Base-by-base conservation (phyloP, 805 yeast species). In the Hanseniaspora osmophila region DNA sequence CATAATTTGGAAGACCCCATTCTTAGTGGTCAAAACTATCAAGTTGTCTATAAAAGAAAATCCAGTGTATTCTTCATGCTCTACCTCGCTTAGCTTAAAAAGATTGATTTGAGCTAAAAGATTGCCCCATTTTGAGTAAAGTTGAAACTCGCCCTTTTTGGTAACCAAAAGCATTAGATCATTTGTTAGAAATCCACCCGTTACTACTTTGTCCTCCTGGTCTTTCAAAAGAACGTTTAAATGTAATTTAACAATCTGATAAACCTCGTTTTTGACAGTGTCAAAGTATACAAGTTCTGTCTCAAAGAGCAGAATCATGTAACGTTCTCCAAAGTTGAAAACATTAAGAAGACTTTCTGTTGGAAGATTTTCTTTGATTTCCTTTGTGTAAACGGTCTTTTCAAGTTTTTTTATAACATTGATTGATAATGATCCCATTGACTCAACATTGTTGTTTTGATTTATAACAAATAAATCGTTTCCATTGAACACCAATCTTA, bases 101-200 rank as follows among this genome's bases (percentile, higher is more conserved):
- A 61, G 11, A 27, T 45, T 37, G 10, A 45, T 41, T 27, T 45
- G 41, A 30, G 35, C 27, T 19, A 41, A 30, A 12, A 48, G 41
- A 40, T 61, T 61, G 4, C 65, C 65, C 45, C 50, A 53, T 29
- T 48, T 51, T 3, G 63, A 50, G 33, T 50, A 51, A 32, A 61
- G 44, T 37, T 54, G 51, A 5, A 61, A 33, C 22, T 40, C 40
- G 30, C 60, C 60, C 6, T 48, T 42, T 6, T 52, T 42, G 4
- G 59, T 54, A 17, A 61, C 45, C n/a, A 61, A 16, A 2, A 56
- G 16, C 7, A 57, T 32, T 1, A 51, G 38, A 17, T 53, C 52
- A 30, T 54, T 44, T 18, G 51, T 54, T 7, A 60, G 11, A 13
- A 40, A 44, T 1, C 52, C 52, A 27, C 59, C 54, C 13, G 29